These are phyloP conservation scores for Chytridium lagenaria DNA, from an alignment of 371 early-diverging fungal species.

Conservation along the genomic window DNA sequence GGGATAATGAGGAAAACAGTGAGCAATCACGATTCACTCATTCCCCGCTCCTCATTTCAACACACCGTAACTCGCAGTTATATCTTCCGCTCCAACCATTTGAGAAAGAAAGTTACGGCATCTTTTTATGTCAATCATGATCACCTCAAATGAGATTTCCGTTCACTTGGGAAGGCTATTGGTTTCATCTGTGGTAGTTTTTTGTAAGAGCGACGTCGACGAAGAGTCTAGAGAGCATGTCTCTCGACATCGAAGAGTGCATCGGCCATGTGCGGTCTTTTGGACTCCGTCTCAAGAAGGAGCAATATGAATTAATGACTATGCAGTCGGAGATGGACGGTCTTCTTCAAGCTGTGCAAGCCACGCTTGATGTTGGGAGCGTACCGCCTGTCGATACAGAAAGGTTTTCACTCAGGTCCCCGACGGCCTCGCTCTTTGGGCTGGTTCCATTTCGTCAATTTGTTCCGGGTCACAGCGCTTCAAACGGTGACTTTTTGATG, in stretches of 20 bases:
- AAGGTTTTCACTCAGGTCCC: neutral
- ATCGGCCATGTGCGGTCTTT: neutral
- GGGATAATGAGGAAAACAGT: too few relatives aligned
- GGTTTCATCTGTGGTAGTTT: too few relatives aligned
- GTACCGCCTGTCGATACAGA: neutral
- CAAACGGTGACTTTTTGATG: neutral
- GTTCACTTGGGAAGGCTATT: neutral
- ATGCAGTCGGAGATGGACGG: conserved; percentile 9
- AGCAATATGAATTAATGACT: neutral
- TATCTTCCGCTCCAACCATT: too few relatives aligned
- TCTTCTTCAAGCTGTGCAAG: conserved; percentile 11
- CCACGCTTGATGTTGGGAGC: conserved; percentile 13
- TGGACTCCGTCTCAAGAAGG: conserved; percentile 1
- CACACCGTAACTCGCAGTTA: too few relatives aligned
- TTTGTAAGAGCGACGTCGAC: too few relatives aligned
- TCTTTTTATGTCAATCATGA: neutral
- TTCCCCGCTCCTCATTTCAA: too few relatives aligned
- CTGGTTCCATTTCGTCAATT: neutral
- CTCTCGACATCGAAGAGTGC: conserved; percentile 17
- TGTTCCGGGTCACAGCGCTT: neutral
- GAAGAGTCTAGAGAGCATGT: conserved; percentile 3
- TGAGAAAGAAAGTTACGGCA: neutral
- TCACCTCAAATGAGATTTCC: neutral
- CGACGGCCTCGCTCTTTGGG: conserved; percentile 6
- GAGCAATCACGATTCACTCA: too few relatives aligned